Percentiles rank a stretch among this genome's conserved stretches.
phyloP scores from a whole-genome alignment of 805 yeast species.

The Suhomyces prunicola region DNA sequence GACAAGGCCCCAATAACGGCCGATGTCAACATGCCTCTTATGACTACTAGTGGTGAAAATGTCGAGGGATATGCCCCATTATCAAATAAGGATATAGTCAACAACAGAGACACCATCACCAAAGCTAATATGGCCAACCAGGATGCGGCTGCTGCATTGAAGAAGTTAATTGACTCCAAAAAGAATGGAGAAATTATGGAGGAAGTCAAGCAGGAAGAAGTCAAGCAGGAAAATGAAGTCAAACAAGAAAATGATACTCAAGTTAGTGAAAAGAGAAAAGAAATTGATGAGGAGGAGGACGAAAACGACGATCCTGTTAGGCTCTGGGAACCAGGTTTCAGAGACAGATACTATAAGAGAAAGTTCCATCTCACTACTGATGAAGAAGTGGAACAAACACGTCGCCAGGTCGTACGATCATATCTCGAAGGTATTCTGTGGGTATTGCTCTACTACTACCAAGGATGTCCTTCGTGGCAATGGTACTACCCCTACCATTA shows the following conservation, averaged over 20 bases:
- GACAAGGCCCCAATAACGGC: conserved; percentile 75
- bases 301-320: conserved; percentile 45
- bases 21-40: conserved; percentile 68
- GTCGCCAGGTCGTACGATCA: conserved; percentile 59
- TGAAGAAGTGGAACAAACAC: conserved; percentile 51
- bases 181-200: conserved; percentile 4
- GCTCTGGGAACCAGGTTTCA: conserved; percentile 85
- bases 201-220: neutral
- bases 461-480: conserved; percentile 98
- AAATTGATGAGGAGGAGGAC: conserved; percentile 17
- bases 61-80: conserved; percentile 65
- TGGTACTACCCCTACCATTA: conserved; percentile 98
- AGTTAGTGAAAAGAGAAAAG: conserved; percentile 9
- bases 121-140: conserved; percentile 70
- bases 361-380: conserved; percentile 63
- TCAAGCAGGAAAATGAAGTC: neutral
- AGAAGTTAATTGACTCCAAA: conserved; percentile 33
- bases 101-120: conserved; percentile 57
- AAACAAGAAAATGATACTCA: neutral
- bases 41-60: conserved; percentile 69
- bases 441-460: conserved; percentile 90
- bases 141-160: conserved; percentile 62
- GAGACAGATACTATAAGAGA: conserved; percentile 69
- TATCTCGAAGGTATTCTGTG: conserved; percentile 97
- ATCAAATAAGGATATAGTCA: conserved; percentile 68